Base-by-base conservation (phyloP, 345 rosid species). In the Lumnitzera littorea region DNA sequence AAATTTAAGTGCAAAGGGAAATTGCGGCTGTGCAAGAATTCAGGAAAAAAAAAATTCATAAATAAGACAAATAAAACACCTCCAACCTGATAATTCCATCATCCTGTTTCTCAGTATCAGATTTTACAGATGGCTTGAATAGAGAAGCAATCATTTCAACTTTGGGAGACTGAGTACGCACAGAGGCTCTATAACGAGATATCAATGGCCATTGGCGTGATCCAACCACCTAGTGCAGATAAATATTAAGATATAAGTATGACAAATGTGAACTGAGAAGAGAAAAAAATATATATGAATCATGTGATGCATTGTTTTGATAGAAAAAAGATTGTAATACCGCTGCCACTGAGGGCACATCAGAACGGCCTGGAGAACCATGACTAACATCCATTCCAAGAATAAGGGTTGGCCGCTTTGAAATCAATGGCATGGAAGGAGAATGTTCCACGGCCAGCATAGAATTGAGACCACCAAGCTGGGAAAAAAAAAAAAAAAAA, bases 301-400 rank as follows among this genome's bases (percentile, higher is more conserved):
- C 43, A 5, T 36, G 43, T 36, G 43, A 36, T 36, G 43, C 7
- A 36, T 36, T 36, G 10, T 36, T 36, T 36, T 36, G 43, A 6
- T 36, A 36, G 20, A 9, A 36, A 36, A 36, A 9, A 7, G 43
- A 36, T 36, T 9, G 7, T 36, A 36, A 55, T 87, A 92, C 97
- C 72, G 97, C 97, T 62, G 99, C 97, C 70, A 92, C 73, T 7
- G 97, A 92, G 16, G 98, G 98, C 3, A 87, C 14, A 67, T 85
- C 91, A 13, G 94, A 78, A 59, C 74, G 85, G 47, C 97, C 96
- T 29, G 98, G 98, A 17, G 98, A 92, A 46, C 98, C 98, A 69
- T 89, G 98, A 0, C 96, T 85, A 3, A 94, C 99, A 74, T 94
- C 99, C 96, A 94, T 94, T 13, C 99, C 99, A 46, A 94, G 78